These are phyloP conservation scores for Nigrospora oryzae DNA, from an alignment of 2,329 filamentous ascomycete genomes.

Conservation along the genomic window DNA sequence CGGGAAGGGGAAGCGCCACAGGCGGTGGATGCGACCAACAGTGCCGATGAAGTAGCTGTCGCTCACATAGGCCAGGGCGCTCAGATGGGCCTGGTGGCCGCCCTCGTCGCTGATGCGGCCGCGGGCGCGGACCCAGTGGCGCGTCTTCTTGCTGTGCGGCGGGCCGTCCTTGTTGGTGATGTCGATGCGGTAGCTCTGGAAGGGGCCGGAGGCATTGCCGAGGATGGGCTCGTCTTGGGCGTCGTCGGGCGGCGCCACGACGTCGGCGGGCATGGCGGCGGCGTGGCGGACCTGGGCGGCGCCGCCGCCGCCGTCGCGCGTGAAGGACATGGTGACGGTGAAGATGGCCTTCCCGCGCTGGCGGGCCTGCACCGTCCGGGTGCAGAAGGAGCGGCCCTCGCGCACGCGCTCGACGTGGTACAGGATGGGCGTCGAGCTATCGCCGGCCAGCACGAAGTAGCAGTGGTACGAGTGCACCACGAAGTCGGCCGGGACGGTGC, in stretches of 20 bases:
- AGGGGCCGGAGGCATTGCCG: conserved; percentile 31
- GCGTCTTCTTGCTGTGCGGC: conserved; percentile 55
- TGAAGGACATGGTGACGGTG: conserved; percentile 89
- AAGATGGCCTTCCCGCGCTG: conserved; percentile 88
- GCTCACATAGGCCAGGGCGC: conserved; percentile 85
- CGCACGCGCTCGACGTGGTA: conserved; percentile 94
- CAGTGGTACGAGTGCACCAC: conserved; percentile 95
- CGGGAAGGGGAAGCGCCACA: conserved; percentile 62
- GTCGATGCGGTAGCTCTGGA: conserved; percentile 35
- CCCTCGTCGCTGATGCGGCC: conserved; percentile 66
- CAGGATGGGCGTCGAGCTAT: conserved; percentile 74
- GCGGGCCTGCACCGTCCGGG: conserved; percentile 89
- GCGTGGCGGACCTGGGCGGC: conserved; percentile 54
- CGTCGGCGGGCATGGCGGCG: conserved; percentile 43
- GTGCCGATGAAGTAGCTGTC: conserved; percentile 93
- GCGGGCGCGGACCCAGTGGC: conserved; percentile 67
- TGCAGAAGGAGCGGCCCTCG: conserved; percentile 82
- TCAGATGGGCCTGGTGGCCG: conserved; percentile 73
- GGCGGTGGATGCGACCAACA: conserved; percentile 67
- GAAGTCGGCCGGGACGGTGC: conserved; percentile 75
- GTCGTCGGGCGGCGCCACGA: conserved; percentile 26
- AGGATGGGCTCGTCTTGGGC: conserved; percentile 38
- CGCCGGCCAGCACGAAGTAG: conserved; percentile 93
- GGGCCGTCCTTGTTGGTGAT: conserved; percentile 31
- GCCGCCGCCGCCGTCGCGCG: conserved; percentile 52